Conservation (phyloP, 495 filamentous ascomycete species). For the Lasiosphaeris hirsuta region DNA sequence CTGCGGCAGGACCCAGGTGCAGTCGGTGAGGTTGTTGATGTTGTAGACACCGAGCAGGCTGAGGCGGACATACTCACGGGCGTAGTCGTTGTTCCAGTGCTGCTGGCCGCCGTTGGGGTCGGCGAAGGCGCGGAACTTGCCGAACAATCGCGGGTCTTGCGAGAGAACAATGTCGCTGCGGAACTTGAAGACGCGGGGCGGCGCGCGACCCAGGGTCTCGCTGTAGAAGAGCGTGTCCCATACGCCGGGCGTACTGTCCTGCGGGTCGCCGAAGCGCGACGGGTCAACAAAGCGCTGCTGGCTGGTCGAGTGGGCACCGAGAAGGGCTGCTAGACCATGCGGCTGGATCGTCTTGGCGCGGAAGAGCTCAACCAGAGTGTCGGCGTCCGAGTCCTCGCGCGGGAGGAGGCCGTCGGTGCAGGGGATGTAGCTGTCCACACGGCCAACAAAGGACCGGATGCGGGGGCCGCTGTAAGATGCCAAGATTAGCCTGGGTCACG, state of each 20-base stretch:
- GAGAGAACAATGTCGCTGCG: constrained; percentile 42
- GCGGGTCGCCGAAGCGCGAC: constrained; percentile 28
- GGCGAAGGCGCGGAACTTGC: constrained; percentile 30
- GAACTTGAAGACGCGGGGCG: constrained; percentile 45
- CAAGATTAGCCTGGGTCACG: neutral
- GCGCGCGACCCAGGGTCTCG: constrained; percentile 35
- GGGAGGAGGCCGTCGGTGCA: constrained; percentile 30
- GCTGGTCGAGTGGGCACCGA: constrained; percentile 49
- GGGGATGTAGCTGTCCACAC: constrained; percentile 24
- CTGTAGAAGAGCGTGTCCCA: constrained; percentile 46
- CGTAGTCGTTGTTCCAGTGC: constrained; percentile 35
- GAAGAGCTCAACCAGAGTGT: constrained; percentile 39
- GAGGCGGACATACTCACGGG: constrained; percentile 38
- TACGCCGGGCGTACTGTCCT: constrained; percentile 34
- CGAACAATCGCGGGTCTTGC: constrained; percentile 31
- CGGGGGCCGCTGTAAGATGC: constrained; percentile 26
- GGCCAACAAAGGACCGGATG: constrained; percentile 33
- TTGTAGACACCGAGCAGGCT: constrained; percentile 42
- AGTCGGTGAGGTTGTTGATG: constrained; percentile 40
- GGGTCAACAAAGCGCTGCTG: constrained; percentile 45
- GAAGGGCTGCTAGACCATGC: constrained; percentile 43
- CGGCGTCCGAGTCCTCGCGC: constrained; percentile 18
- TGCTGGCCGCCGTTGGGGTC: constrained; percentile 22
- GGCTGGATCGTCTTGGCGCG: constrained; percentile 47
- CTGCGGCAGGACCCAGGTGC: constrained; percentile 31